Conservation (phyloP, 345 rosid species). For the Eucalyptus microcorys region DNA sequence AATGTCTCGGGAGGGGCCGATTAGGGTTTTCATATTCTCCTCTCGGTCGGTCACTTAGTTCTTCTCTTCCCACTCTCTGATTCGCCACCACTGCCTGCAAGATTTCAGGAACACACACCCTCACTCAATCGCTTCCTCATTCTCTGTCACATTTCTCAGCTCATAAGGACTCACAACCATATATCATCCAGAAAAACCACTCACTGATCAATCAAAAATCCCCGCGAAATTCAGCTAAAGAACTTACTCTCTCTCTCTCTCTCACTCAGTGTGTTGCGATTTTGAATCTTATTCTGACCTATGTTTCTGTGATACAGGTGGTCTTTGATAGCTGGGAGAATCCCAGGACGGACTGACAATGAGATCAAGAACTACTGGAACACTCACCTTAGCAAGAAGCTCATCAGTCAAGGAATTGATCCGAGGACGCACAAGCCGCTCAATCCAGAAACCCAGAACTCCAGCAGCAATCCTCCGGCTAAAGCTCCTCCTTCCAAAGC, state of each 20-base stretch:
- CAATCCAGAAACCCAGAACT: neutral
- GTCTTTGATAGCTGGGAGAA: slow-evolving; percentile 61
- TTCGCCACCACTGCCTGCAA: neutral
- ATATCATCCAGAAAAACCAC: neutral
- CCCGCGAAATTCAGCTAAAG: neutral
- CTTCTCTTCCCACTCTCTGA: neutral
- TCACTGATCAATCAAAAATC: neutral
- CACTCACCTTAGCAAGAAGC: slow-evolving; percentile 55
- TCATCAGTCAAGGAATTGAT: slow-evolving; percentile 53
- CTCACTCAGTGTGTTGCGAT: neutral
- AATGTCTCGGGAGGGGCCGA: neutral
- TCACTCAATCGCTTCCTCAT: neutral
- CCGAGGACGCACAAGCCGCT: slow-evolving; percentile 60
- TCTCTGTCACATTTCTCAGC: neutral
- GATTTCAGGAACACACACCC: neutral
- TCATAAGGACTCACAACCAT: neutral
- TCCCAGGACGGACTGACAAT: slow-evolving; percentile 57
- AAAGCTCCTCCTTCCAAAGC: slow-evolving; percentile 4
- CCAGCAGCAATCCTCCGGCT: neutral
- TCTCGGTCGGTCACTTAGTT: neutral
- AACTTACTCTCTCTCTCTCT: neutral
- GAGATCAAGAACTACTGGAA: slow-evolving; percentile 74
- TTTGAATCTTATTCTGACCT: neutral
- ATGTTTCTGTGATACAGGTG: slow-evolving; percentile 14
- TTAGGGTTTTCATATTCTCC: neutral